These are phyloP conservation scores for Kwoniella shivajii DNA, from an alignment of 1,284 basidiomycete species.

Conservation along the genomic window DNA sequence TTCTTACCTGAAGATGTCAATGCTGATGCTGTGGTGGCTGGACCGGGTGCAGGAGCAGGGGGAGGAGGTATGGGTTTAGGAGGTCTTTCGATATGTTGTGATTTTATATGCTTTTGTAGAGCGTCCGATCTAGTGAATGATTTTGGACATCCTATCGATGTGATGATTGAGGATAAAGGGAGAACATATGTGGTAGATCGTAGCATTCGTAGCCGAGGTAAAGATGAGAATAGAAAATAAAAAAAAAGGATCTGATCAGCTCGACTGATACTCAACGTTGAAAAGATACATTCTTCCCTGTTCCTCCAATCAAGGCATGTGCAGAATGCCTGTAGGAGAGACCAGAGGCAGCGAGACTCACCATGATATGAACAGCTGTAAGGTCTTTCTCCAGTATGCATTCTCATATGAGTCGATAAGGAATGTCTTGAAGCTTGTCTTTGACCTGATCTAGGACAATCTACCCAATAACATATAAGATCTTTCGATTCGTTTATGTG, in stretches of 20 bases:
- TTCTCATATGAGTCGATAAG: slow-evolving; percentile 72
- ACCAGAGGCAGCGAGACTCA: slow-evolving; percentile 22
- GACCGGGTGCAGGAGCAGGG: not conserved
- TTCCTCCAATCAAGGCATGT: too few relatives aligned
- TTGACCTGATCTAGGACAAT: slow-evolving; percentile 39
- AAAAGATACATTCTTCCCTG: too few relatives aligned
- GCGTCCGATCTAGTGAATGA: slow-evolving; percentile 96
- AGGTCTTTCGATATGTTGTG: slow-evolving; percentile 14
- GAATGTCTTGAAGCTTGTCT: slow-evolving; percentile 41
- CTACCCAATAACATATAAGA: slow-evolving; percentile 40
- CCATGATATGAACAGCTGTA: slow-evolving; percentile 75
- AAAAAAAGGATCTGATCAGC: too few relatives aligned
- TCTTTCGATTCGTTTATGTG: slow-evolving; percentile 34
- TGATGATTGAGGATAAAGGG: not conserved
- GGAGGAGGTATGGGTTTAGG: slow-evolving; percentile 21
- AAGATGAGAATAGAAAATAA: too few relatives aligned
- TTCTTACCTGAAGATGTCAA: too few relatives aligned
- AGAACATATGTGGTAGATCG: not conserved
- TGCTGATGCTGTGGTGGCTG: too few relatives aligned
- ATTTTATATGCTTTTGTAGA: slow-evolving; percentile 60
- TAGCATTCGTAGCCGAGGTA: too few relatives aligned
- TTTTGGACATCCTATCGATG: slow-evolving; percentile 75
- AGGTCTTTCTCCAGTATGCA: slow-evolving; percentile 96
- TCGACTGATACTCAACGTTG: too few relatives aligned
- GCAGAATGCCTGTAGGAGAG: too few relatives aligned